A percentile compares a stretch with the other conserved stretches of the same genome.
Conservation (phyloP, 2,329 filamentous ascomycete genomes). For the Annulohypoxylon truncatum region DNA sequence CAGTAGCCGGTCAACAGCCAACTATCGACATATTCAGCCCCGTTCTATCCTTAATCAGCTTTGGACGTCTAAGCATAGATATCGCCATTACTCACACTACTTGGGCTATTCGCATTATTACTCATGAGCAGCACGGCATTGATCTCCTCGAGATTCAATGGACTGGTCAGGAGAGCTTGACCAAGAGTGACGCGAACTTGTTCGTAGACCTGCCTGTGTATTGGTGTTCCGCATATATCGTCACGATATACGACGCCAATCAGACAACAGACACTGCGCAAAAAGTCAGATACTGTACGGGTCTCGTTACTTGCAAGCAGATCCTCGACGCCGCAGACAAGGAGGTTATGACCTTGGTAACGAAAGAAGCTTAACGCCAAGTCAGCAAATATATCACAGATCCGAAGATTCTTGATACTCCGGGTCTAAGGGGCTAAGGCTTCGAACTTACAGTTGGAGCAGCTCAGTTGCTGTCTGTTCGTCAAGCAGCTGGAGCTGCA, state of each 20-base stretch:
- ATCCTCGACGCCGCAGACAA: slow-evolving; percentile 45
- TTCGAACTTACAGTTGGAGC: slow-evolving; percentile 46
- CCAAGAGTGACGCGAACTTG: slow-evolving; percentile 54
- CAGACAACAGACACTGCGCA: slow-evolving; percentile 56
- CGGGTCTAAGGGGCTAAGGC: neutral
- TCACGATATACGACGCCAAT: slow-evolving; percentile 53
- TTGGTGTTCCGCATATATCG: slow-evolving; percentile 47
- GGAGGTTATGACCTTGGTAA: slow-evolving; percentile 47
- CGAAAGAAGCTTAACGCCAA: slow-evolving; percentile 43
- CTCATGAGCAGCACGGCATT: slow-evolving; percentile 56
- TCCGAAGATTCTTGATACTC: neutral
- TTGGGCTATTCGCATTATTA: slow-evolving; percentile 49
- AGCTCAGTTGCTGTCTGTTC: slow-evolving; percentile 48
- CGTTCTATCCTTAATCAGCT: slow-evolving; percentile 41
- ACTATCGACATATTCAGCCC: slow-evolving; percentile 56
- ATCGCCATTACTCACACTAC: slow-evolving; percentile 40
- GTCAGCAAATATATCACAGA: neutral
- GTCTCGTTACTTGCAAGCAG: slow-evolving; percentile 50
- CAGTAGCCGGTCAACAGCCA: slow-evolving; percentile 58
- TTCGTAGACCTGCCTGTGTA: slow-evolving; percentile 55
- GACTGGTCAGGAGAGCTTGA: slow-evolving; percentile 54
- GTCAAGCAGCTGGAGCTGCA: slow-evolving; percentile 49
- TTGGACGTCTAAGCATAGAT: neutral
- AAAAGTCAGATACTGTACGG: slow-evolving; percentile 53
- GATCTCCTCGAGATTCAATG: slow-evolving; percentile 56